These are phyloP conservation scores for Priceomyces melissophilus DNA, from an alignment of 805 yeast species.

Conservation along the genomic window DNA sequence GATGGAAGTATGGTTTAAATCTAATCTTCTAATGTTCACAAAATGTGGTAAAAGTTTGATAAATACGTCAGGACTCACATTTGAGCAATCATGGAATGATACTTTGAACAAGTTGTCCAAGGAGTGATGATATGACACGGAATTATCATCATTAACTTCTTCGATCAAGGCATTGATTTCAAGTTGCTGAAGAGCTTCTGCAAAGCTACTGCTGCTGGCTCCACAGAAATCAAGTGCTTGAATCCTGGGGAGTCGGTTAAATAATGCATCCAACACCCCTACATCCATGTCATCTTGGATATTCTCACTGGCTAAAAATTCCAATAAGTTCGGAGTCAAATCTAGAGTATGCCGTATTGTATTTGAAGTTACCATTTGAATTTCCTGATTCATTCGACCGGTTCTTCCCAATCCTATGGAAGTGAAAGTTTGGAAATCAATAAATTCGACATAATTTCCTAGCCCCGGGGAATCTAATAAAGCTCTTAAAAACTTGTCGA, in stretches of 20 bases:
- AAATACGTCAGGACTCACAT: constrained; percentile 57
- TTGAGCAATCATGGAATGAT: constrained; percentile 87
- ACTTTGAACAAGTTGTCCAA: constrained; percentile 37
- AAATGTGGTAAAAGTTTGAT: constrained; percentile 56
- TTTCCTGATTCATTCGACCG: constrained; percentile 83
- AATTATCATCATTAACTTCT: constrained; percentile 6
- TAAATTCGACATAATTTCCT: constrained; percentile 63
- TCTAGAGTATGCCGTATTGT: constrained; percentile 65
- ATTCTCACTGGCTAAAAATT: constrained; percentile 80
- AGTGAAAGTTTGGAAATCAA: constrained; percentile 87
- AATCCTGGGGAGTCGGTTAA: constrained; percentile 52
- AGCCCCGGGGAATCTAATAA: constrained; percentile 39
- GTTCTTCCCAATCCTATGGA: constrained; percentile 88
- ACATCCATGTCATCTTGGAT: constrained; percentile 77
- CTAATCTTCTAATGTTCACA: constrained; percentile 59
- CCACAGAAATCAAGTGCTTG: constrained; percentile 87
- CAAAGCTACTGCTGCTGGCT: constrained; percentile 64
- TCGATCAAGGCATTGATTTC: constrained; percentile 21
- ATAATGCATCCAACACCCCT: constrained; percentile 51
- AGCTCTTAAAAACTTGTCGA: constrained; percentile 66
- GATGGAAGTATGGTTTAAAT: constrained; percentile 77
- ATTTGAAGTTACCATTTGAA: constrained; percentile 79
- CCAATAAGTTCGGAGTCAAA: constrained; percentile 64
- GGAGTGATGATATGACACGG: constrained; percentile 1
- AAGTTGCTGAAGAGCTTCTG: constrained; percentile 51